Base-by-base conservation (phyloP, 768 basidiomycete genomes). In the Calocera cornea region DNA sequence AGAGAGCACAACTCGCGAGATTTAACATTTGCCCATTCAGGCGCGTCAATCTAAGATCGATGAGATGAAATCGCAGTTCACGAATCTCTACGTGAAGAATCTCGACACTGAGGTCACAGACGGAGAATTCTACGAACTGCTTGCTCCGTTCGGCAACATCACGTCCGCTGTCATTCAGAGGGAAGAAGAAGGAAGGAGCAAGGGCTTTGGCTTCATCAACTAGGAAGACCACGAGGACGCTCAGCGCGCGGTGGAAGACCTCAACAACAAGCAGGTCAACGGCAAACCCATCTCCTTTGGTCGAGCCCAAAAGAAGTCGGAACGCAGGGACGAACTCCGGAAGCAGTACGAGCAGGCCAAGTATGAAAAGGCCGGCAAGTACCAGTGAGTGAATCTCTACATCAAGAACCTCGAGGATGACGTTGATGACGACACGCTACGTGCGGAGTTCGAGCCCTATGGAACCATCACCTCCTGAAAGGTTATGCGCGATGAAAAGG, bases 391-490 rank as follows among this genome's bases (percentile, higher is more conserved):
- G 78, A 99, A 99, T 82, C 83, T 99, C 67, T 99, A 98, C 82
- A 88, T 98, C 86, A 99, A 98, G 86, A 99, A 99, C 81, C 80
- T 99, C 77, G 95, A 97, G 78, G 95, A 97, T 77, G 95, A 97
- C 72, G 83, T 97, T 67, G 93, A 97, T 75, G 97, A 99, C 74
- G 97, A 99, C 68, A 94, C 94, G 78, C 88, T 99, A 73, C 90
- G 94, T 69, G 81, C 84, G 72, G 97, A 98, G 79, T 99, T 99
- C 74, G 94, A 97, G 79, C 87, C 92, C 16, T 98, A 92, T 77
- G 97, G 97, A 65, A 85, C 90, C 70, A 94, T 99, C 80, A 99
- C 95, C 71, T 95, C 92, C 76, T 95, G 90, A 84, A 97, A 97
- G 83, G 90, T 99, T 76, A 99, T 99, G 97, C 87, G 90, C 71